Base-by-base conservation (phyloP, 2,329 filamentous ascomycete species). In the Mollisiaceae sp. region DNA sequence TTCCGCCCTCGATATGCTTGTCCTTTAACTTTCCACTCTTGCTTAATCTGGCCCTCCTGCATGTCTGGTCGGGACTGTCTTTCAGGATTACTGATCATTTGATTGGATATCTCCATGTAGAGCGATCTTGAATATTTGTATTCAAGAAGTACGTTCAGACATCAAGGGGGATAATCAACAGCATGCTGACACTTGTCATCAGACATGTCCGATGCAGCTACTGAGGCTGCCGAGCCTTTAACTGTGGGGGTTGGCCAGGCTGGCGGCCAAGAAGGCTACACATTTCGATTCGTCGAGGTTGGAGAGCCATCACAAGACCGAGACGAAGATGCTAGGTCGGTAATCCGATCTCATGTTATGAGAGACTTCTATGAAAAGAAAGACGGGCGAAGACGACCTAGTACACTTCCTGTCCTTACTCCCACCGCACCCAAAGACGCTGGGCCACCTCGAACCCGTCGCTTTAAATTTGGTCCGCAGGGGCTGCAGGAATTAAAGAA, bases 281-380 rank as follows among this genome's bases (percentile, higher is more conserved):
- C 62, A 20, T 68, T 66, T 61, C 64, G 55, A 45, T 68, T 68
- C 62, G 67, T 69, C 27, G 64, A 62, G 47, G 65, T 65, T 39
- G 67, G 60, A 18, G 60, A 57, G 32, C 59, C 66, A 27, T 63
- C 62, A 38, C 56, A 63, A 20, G 54, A 32, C 62, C 36, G 59
- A 38, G 50, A 61, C 27, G 59, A 63, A 58, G 62, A 65, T 41
- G 39, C 60, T 12, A 55, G 57, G 20, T 50, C 62, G 50, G 54
- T 56, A 15, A 66, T 67, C 39, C 62, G 67, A 52, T 66, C 64
- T 32, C 67, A 67, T 65, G 64, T 69, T 24, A 67, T 66, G 62
- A 47, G 57, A 45, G 62, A 69, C 55, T 65, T 59, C 50, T 65
- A 69, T 52, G 60, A 65, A 39, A 61, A 62, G 38, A 45, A 47